Percentiles rank a stretch among this genome's conserved stretches.
Evolutionary conservation across 257 asterid genomes (phyloP).

Genomic region (Penstemon barbatus): DNA sequence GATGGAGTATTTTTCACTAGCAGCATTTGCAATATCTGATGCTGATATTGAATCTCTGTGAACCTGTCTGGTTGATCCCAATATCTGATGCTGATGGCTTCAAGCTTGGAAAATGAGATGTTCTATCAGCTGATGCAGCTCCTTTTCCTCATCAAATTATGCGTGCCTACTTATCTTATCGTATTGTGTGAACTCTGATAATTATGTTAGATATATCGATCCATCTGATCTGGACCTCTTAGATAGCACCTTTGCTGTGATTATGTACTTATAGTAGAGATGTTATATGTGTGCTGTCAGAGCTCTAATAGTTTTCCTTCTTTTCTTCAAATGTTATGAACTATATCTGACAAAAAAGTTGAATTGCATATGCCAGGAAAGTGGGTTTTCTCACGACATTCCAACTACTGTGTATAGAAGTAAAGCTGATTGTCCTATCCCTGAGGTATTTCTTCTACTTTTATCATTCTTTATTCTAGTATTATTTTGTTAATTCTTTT

Average conservation of each 20-base stretch:
- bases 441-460: constrained; percentile 59
- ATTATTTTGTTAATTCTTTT: constrained; percentile 13
- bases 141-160: not conserved
- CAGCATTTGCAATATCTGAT: not conserved
- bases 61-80: not conserved
- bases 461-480: not conserved
- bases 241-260: constrained; percentile 13
- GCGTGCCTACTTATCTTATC: not conserved
- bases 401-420: constrained; percentile 97
- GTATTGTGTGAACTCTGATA: not conserved
- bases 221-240: not conserved
- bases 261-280: not conserved
- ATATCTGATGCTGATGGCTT: not conserved
- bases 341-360: constrained; percentile 5
- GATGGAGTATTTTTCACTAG: constrained; percentile 14
- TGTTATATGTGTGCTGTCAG: not conserved
- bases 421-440: constrained; percentile 98
- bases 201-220: not conserved
- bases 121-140: not conserved
- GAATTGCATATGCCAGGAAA: constrained; percentile 56
- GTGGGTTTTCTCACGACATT: constrained; percentile 82
- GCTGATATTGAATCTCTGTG: not conserved
- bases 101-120: not conserved
- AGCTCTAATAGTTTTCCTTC: constrained; percentile 26
- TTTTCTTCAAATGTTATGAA: constrained; percentile 15